phyloP scores from a whole-genome alignment of 139 green algal species.

The Coelastrella sp. region DNA sequence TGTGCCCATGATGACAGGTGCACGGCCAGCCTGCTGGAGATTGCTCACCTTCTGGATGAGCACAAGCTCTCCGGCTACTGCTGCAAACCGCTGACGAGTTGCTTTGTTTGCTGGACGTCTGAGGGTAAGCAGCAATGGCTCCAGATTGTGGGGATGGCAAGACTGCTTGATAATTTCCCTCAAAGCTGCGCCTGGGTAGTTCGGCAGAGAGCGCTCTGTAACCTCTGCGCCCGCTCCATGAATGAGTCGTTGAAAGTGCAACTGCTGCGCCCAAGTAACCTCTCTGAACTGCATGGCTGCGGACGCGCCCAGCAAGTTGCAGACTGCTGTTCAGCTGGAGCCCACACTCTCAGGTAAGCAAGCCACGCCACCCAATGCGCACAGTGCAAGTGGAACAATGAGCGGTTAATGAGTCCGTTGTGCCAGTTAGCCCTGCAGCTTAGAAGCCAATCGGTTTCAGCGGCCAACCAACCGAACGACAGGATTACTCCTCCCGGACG shows the following conservation, averaged over 20 bases:
- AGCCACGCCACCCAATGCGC: too few species aligned
- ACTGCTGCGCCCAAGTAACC: slow-evolving; percentile 32
- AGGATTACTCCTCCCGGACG: too few species aligned
- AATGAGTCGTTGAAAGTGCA: slow-evolving; percentile 27
- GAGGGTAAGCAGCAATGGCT: slow-evolving; percentile 50
- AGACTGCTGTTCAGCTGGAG: too few species aligned
- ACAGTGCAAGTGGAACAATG: too few species aligned
- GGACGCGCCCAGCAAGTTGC: too few species aligned
- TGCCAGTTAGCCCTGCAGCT: too few species aligned
- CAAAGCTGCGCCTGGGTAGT: slow-evolving; percentile 43
- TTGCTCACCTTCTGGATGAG: slow-evolving; percentile 29
- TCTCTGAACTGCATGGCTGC: slow-evolving; percentile 40
- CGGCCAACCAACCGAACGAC: too few species aligned
- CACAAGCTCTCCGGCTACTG: slow-evolving; percentile 40
- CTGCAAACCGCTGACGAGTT: slow-evolving; percentile 17
- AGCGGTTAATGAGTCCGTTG: too few species aligned
- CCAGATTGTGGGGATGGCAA: slow-evolving; percentile 46
- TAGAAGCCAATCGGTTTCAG: too few species aligned
- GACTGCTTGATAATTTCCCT: slow-evolving; percentile 43
- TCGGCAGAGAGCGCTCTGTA: slow-evolving; percentile 37
- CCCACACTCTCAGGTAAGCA: too few species aligned
- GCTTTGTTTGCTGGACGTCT: slow-evolving; percentile 18
- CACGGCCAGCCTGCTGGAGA: not conserved
- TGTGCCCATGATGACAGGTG: not conserved
- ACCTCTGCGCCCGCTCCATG: slow-evolving; percentile 39